A percentile compares a stretch with the other conserved stretches of the same genome.
Evolutionary conservation across 2,329 filamentous ascomycete genomes (phyloP).

Genomic region (Colletotrichum costaricense): DNA sequence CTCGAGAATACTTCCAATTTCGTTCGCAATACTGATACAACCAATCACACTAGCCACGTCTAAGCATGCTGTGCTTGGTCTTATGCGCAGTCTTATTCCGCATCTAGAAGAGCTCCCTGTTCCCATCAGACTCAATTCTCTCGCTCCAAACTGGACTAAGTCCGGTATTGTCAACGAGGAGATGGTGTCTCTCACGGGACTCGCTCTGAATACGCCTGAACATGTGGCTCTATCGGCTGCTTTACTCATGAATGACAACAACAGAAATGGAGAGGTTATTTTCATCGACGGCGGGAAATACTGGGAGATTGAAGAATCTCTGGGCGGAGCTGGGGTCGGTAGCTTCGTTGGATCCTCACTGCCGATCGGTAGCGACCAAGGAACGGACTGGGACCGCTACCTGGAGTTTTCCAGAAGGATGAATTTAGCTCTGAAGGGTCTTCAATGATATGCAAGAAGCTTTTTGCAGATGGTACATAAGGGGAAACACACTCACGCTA

Average conservation of each 20-base stretch:
- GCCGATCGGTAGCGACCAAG: not conserved
- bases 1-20: not conserved
- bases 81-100: not conserved
- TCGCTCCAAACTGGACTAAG: not conserved
- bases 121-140: not conserved
- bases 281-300: not conserved
- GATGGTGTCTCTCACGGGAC: not conserved
- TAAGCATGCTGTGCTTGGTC: not conserved
- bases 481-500: too few relatives aligned
- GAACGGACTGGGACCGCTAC: not conserved
- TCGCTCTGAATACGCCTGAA: not conserved
- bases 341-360: not conserved
- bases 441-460: not conserved
- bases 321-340: not conserved
- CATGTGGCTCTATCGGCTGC: not conserved
- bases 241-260: not conserved
- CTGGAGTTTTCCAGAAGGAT: not conserved
- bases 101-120: not conserved
- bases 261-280: not conserved
- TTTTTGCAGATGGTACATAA: too few relatives aligned
- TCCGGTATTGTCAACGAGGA: not conserved
- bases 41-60: not conserved
- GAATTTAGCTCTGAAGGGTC: not conserved
- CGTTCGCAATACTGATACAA: not conserved
- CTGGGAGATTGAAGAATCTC: not conserved